Base-by-base conservation (phyloP, 768 basidiomycete species). In the Boletus edulis region DNA sequence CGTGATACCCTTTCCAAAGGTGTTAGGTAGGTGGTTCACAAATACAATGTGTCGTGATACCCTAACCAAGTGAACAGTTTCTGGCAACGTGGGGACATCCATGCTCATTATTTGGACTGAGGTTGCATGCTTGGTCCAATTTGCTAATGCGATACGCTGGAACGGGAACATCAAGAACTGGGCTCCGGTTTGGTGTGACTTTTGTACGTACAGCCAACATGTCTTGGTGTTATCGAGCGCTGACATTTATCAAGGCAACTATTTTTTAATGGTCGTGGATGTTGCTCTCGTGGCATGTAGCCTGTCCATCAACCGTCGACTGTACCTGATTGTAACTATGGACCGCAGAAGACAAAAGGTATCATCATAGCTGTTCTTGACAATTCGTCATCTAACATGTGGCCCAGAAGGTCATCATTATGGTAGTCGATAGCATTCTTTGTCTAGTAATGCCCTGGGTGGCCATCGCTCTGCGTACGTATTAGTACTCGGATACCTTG, bases 111-210 rank as follows among this genome's bases (percentile, higher is more conserved):
- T 63, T 3, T 76, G 75, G 76, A 64, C 61, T 3, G 61, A 54
- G n/a, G 4, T 58, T n/a, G 51, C 48, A 3, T 69, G 66, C 41
- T 31, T 74, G 4, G 31, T 70, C 14, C 57, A 56, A 40, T 60
- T 74, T 39, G 62, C 72, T 41, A 75, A 77, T 59, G 73, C 61
- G 61, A 71, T 69, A 48, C 57, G 73, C n/a, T 80, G 76, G 76
- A 60, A 62, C 34, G 58, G 67, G 14, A 73, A 65, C 22, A 49
- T 62, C 22, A 55, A 55, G 3, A 66, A 76, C 56, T 52, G 56
- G 24, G 55, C 68, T 0, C 79, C 79, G 0, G 69, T 73, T 9
- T 85, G 79, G 78, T 83, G 83, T 62, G 82, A 84, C 62, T 79
- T 84, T 44, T 72, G 83, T 83, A 49, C 54, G 80, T 63, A 12